Evolutionary conservation across 1,284 basidiomycete genomes (phyloP).

Genomic region (Pseudozyma thailandica): DNA sequence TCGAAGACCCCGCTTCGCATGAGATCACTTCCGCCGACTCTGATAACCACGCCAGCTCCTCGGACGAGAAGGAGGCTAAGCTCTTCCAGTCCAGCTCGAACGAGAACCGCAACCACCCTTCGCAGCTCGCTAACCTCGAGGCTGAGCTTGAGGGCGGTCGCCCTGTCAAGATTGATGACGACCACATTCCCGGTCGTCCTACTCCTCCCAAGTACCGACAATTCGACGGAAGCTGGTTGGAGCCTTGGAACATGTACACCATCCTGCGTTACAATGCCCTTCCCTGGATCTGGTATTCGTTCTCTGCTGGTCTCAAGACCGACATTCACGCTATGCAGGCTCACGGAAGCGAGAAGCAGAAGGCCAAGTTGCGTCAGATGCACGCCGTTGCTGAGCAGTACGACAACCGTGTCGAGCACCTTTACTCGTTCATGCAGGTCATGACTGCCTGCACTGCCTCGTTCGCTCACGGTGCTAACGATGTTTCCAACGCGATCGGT

Average conservation of each 20-base stretch:
- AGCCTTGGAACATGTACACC: slow-evolving; percentile 50
- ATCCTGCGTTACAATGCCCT: slow-evolving; percentile 42
- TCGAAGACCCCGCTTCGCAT: slow-evolving; percentile 9
- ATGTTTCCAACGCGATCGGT: slow-evolving; percentile 49
- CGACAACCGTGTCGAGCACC: slow-evolving; percentile 51
- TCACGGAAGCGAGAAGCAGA: slow-evolving; percentile 24
- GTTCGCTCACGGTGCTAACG: slow-evolving; percentile 54
- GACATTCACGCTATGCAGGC: slow-evolving; percentile 50
- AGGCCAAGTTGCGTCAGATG: slow-evolving; percentile 33
- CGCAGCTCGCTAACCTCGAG: slow-evolving; percentile 23
- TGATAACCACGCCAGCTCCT: slow-evolving; percentile 3
- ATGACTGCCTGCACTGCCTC: slow-evolving; percentile 48
- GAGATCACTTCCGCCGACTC: slow-evolving; percentile 8
- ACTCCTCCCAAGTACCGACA: slow-evolving; percentile 39
- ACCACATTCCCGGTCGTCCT: slow-evolving; percentile 29
- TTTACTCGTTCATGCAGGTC: slow-evolving; percentile 51
- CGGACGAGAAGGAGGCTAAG: slow-evolving; percentile 30
- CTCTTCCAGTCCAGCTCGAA: slow-evolving; percentile 3
- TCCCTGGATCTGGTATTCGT: slow-evolving; percentile 29
- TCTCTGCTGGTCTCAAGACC: slow-evolving; percentile 36
- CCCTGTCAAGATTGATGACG: not conserved
- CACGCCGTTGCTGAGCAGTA: slow-evolving; percentile 44
- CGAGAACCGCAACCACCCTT: slow-evolving; percentile 8
- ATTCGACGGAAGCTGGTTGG: slow-evolving; percentile 35
- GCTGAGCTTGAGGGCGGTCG: slow-evolving; percentile 25